These are phyloP conservation scores for Phaeolepiota aurea DNA, from an alignment of 768 basidiomycete species.

Conservation along the genomic window DNA sequence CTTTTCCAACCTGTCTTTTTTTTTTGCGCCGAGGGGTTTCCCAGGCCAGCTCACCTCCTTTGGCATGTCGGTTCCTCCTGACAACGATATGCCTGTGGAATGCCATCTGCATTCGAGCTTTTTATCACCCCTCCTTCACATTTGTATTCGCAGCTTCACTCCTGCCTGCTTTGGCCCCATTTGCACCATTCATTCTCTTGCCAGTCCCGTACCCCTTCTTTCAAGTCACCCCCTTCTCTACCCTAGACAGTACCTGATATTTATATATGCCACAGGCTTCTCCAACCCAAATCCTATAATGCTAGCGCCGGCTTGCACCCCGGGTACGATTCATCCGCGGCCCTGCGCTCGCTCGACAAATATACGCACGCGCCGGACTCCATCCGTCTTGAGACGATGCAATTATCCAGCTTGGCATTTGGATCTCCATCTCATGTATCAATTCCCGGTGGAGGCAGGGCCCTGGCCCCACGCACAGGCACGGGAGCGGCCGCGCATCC, in stretches of 20 bases:
- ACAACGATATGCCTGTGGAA: neutral
- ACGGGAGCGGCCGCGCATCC: neutral
- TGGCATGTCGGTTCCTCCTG: neutral
- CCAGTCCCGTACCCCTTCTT: constrained; percentile 1
- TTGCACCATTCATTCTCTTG: neutral
- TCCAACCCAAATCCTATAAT: constrained; percentile 47
- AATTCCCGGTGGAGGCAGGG: neutral
- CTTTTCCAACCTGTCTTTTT: constrained; percentile 3
- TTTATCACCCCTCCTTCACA: neutral
- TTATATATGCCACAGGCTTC: constrained; percentile 29
- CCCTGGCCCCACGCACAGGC: neutral
- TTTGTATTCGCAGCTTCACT: neutral
- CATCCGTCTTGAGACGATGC: constrained; percentile 61
- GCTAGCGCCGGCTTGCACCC: constrained; percentile 17
- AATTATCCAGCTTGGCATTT: constrained; percentile 48
- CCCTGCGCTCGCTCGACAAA: constrained; percentile 4
- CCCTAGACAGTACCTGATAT: constrained; percentile 6
- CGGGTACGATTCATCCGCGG: constrained; percentile 7
- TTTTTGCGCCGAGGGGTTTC: neutral
- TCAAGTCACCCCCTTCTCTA: constrained; percentile 5
- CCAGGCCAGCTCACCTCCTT: neutral
- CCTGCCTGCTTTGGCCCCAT: neutral
- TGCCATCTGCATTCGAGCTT: neutral
- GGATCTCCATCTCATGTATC: constrained; percentile 13
- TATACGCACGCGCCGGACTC: constrained; percentile 48